These are phyloP conservation scores for Glycine tomentella DNA, from an alignment of 306 rosid species.

Conservation along the genomic window DNA sequence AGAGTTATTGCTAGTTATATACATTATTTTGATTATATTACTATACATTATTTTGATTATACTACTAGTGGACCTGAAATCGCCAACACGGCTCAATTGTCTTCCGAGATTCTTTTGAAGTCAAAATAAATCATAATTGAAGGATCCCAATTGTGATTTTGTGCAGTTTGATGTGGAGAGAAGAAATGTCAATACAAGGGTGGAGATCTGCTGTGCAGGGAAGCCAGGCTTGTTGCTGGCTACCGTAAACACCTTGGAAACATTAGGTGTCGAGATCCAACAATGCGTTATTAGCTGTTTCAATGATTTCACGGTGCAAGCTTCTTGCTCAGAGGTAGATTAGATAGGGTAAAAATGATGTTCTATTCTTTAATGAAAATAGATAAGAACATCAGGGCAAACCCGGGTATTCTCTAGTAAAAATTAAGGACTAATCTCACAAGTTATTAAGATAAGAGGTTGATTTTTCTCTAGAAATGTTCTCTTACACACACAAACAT, in stretches of 20 bases:
- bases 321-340: slow-evolving; percentile 85
- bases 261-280: slow-evolving; percentile 82
- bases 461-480: too few species aligned
- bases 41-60: not conserved
- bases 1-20: not conserved
- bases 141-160: slow-evolving; percentile 10
- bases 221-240: slow-evolving; percentile 81
- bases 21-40: not conserved
- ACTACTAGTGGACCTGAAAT: not conserved
- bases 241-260: slow-evolving; percentile 72
- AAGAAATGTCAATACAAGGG: slow-evolving; percentile 62
- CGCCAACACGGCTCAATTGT: too few species aligned
- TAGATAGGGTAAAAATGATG: not conserved
- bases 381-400: not conserved
- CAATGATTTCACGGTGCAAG: slow-evolving; percentile 86
- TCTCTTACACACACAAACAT: too few species aligned
- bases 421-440: not conserved
- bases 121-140: not conserved
- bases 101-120: not conserved
- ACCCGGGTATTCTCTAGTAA: not conserved
- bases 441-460: not conserved
- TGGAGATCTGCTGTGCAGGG: slow-evolving; percentile 80
- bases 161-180: slow-evolving; percentile 84
- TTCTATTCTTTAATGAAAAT: not conserved
- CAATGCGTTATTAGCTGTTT: slow-evolving; percentile 86